phyloP scores from a whole-genome alignment of 441 rosid genomes.

The Kokia cookei region DNA sequence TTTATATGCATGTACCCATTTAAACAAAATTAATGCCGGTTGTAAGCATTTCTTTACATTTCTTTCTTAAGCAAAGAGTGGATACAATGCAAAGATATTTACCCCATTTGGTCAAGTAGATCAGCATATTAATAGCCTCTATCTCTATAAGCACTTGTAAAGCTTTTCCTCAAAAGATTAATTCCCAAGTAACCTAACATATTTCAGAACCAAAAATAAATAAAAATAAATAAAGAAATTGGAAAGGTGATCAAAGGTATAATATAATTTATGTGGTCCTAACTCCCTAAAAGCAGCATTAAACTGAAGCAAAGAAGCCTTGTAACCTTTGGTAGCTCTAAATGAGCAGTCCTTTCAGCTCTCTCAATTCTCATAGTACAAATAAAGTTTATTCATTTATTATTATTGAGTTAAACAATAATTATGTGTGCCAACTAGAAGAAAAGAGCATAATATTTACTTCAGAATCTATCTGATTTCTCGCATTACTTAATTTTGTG shows the following conservation, averaged over 20 bases:
- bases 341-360: slow-evolving; percentile 32
- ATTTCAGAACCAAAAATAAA: slow-evolving; percentile 12
- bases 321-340: slow-evolving; percentile 43
- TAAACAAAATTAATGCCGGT: not conserved
- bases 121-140: not conserved
- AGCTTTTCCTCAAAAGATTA: slow-evolving; percentile 2
- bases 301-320: slow-evolving; percentile 23
- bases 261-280: slow-evolving; percentile 13
- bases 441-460: slow-evolving; percentile 22
- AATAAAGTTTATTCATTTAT: slow-evolving; percentile 29
- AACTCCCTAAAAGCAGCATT: slow-evolving; percentile 11
- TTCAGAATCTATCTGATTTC: slow-evolving; percentile 18
- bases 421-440: slow-evolving; percentile 23
- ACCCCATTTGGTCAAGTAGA: not conserved
- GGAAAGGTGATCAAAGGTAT: slow-evolving; percentile 21
- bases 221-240: not conserved
- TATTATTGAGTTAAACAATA: slow-evolving; percentile 23
- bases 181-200: slow-evolving; percentile 18
- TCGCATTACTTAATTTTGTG: slow-evolving; percentile 15
- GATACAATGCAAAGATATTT: not conserved
- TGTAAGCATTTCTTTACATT: not conserved
- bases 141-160: slow-evolving; percentile 11
- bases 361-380: slow-evolving; percentile 17
- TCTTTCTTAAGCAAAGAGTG: not conserved
- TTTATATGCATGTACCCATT: not conserved